Evolutionary conservation across 805 yeast genomes (phyloP), one percentile per base, ranked within the genome.

Genomic region (Starmerella vitae): DNA sequence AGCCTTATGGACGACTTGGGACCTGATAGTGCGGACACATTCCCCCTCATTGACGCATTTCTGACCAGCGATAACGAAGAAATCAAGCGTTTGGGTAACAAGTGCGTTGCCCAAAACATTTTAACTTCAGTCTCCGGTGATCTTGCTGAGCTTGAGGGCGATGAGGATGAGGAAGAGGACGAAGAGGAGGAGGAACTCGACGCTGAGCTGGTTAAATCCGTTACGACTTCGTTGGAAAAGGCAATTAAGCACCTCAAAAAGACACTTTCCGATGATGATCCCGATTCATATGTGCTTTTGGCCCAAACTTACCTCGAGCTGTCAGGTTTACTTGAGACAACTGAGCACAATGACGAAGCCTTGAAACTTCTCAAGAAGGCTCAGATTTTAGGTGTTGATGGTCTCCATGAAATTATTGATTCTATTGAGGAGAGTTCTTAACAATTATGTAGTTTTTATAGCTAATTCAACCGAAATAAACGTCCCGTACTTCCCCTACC

Each of bases 301-400:
- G 94, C 95, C 1, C 97, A 88, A 58, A 86, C 93, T 1, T 65
- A 73, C 52, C 82, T 88, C 26, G 72, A 79, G 13, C 61, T 81
- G 48, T 95, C 86, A 13, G 86, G 85, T 50, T 56, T 85, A 36
- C 65, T 69, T 44, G 81, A 76, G 7, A 61, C 22, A 17, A 38
- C 71, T 20, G 84, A 78, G 20, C 79, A 76, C 31, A 94, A 84
- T 60, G 81, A 78, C 43, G 65, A 69, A 40, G 97, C 96, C 0
- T 86, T 83, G 51, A 61, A 63, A 18, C 35, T 38, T 10, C 31
- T 47, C 18, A 36, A 42, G 21, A 47, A 43, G 36, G 51, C 51
- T 14, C 58, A 56, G 32, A 33, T 60, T n/a, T 43, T 58, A 13
- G 66, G 66, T 1, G 54, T 45, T 9, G 64, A 60, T 10, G 57